These are phyloP conservation scores for Anacardium occidentale DNA, from an alignment of 345 rosid species.

Conservation along the genomic window DNA sequence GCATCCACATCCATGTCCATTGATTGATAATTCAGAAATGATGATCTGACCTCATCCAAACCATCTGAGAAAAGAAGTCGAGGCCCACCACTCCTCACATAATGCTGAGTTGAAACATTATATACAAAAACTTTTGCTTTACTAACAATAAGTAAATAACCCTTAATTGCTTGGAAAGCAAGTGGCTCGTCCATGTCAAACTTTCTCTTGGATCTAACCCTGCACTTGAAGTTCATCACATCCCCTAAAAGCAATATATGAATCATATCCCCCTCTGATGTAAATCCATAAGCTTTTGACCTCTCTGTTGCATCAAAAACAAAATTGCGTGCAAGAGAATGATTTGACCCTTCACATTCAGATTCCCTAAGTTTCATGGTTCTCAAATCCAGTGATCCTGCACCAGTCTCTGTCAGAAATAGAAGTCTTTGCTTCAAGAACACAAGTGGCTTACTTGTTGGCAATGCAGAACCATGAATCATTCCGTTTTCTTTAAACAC, in stretches of 20 bases:
- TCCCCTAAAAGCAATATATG: conserved; percentile 79
- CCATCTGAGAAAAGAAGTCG: conserved; percentile 70
- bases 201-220: conserved; percentile 82
- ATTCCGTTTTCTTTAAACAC: conserved; percentile 73
- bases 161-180: conserved; percentile 75
- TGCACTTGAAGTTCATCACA: conserved; percentile 82
- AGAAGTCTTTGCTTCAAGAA: conserved; percentile 90
- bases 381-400: conserved; percentile 90
- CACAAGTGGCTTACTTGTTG: conserved; percentile 63
- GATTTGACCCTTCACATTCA: conserved; percentile 81
- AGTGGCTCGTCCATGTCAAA: conserved; percentile 63
- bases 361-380: conserved; percentile 84
- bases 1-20: conserved; percentile 22
- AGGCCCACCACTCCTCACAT: conserved; percentile 65
- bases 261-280: conserved; percentile 78
- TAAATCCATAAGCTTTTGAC: conserved; percentile 92
- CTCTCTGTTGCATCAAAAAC: conserved; percentile 76
- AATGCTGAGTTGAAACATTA: conserved; percentile 85
- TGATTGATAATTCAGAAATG: conserved; percentile 56
- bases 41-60: conserved; percentile 71
- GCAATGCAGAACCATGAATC: conserved; percentile 64
- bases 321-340: conserved; percentile 57
- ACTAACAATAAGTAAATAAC: conserved; percentile 66
- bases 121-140: conserved; percentile 65
- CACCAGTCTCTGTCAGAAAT: conserved; percentile 87